Evolutionary conservation across 805 yeast species (phyloP).

Genomic region (Saccharomycopsis javanensis): DNA sequence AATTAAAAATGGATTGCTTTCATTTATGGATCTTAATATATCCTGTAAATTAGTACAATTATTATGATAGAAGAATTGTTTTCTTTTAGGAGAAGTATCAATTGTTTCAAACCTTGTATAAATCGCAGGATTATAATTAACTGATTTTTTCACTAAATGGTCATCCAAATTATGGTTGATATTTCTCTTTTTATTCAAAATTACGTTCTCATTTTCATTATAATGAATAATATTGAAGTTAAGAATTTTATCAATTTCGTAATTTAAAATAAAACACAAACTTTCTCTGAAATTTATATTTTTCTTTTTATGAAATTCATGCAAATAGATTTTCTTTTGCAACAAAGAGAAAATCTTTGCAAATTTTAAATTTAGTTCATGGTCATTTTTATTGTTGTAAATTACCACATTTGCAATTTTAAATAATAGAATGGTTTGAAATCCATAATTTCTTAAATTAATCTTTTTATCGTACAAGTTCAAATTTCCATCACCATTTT

Average conservation of each 20-base stretch:
- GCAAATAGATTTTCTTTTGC: slow-evolving; percentile 17
- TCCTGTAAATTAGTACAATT: slow-evolving; percentile 11
- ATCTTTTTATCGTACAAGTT: slow-evolving; percentile 15
- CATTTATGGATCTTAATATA: slow-evolving; percentile 9
- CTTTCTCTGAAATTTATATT: slow-evolving; percentile 13
- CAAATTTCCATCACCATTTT: slow-evolving; percentile 12
- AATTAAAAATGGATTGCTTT: slow-evolving; percentile 16
- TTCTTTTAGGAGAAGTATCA: slow-evolving; percentile 2
- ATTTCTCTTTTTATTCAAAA: slow-evolving; percentile 1
- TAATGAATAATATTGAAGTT: slow-evolving; percentile 19
- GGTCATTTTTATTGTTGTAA: slow-evolving; percentile 18
- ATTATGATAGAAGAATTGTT: neutral
- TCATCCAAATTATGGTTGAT: neutral
- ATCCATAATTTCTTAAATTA: slow-evolving; percentile 17
- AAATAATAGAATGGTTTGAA: slow-evolving; percentile 15
- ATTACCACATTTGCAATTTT: slow-evolving; percentile 17
- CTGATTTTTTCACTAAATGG: neutral
- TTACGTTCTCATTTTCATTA: slow-evolving; percentile 17
- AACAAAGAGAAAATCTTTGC: slow-evolving; percentile 19
- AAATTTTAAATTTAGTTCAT: slow-evolving; percentile 10
- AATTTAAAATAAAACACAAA: slow-evolving; percentile 16
- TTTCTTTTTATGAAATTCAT: slow-evolving; percentile 12
- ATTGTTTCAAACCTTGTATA: slow-evolving; percentile 15
- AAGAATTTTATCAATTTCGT: slow-evolving; percentile 15
- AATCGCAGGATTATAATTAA: neutral